phyloP scores from a whole-genome alignment of 2,329 filamentous ascomycete species.

The Apiospora hydei region DNA sequence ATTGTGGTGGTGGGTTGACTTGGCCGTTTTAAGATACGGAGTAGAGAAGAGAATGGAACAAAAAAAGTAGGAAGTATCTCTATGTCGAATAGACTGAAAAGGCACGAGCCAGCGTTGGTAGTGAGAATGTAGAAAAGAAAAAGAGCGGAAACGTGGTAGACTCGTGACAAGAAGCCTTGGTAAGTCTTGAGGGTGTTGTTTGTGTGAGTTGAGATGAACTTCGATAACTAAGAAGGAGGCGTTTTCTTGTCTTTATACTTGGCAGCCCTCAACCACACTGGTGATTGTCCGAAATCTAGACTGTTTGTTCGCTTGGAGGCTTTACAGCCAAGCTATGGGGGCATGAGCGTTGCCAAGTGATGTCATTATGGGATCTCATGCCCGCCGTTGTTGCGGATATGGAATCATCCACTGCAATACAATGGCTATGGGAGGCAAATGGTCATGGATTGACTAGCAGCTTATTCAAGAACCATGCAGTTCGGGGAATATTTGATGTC shows the following conservation, averaged over 20 bases:
- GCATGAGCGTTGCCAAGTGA: not conserved
- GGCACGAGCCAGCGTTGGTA: not conserved
- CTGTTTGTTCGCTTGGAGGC: not conserved
- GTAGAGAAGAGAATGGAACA: not conserved
- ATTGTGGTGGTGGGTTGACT: not conserved
- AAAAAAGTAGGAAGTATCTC: not conserved
- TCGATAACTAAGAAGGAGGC: not conserved
- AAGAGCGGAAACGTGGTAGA: not conserved
- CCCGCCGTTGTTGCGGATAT: not conserved
- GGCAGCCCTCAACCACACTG: no score
- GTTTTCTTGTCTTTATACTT: not conserved
- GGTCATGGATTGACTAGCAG: not conserved
- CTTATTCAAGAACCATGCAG: not conserved
- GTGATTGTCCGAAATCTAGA: not conserved
- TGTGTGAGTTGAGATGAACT: conserved; percentile 15
- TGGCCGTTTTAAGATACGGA: not conserved
- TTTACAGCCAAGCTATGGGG: not conserved
- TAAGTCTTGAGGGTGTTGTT: not conserved
- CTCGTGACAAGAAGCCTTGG: not conserved
- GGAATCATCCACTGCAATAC: not conserved
- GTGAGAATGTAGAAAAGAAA: not conserved
- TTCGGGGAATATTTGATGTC: not conserved
- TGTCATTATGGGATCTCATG: not conserved
- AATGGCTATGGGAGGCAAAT: not conserved
- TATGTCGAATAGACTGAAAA: not conserved